Percentiles rank a stretch among this genome's conserved stretches.
These are phyloP conservation scores for Hypholoma fasciculare DNA, from an alignment of 768 basidiomycete species.

Conservation along the genomic window DNA sequence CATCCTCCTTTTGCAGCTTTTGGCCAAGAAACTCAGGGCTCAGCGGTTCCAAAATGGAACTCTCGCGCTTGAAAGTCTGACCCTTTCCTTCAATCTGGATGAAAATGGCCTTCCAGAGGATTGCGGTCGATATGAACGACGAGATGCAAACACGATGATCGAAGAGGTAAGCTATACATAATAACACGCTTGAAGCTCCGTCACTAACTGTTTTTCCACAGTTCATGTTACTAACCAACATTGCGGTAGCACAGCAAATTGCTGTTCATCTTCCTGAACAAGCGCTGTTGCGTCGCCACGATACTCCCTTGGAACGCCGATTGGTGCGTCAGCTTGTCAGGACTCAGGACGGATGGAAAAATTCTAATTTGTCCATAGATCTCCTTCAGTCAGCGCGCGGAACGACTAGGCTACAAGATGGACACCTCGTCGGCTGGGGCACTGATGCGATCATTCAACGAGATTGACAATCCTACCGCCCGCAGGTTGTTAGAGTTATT, in stretches of 20 bases:
- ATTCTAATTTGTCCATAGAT: slow-evolving; percentile 30
- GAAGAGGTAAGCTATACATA: slow-evolving; percentile 68
- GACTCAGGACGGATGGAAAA: too few relatives aligned
- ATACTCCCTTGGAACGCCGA: slow-evolving; percentile 88
- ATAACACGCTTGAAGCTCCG: not conserved
- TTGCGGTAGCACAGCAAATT: slow-evolving; percentile 87
- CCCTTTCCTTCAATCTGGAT: slow-evolving; percentile 78
- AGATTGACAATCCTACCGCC: slow-evolving; percentile 70
- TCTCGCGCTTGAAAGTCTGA: slow-evolving; percentile 66
- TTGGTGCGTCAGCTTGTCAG: slow-evolving; percentile 29
- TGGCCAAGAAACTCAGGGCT: slow-evolving; percentile 72
- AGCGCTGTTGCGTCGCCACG: slow-evolving; percentile 93
- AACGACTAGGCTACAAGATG: slow-evolving; percentile 79
- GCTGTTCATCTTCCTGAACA: slow-evolving; percentile 96
- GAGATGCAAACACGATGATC: slow-evolving; percentile 77
- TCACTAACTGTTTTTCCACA: slow-evolving; percentile 26
- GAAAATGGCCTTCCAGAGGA: slow-evolving; percentile 79
- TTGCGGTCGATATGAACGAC: slow-evolving; percentile 62
- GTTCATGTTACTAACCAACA: slow-evolving; percentile 96
- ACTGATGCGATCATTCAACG: slow-evolving; percentile 83
- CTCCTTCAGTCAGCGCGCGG: slow-evolving; percentile 76
- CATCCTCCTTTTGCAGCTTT: slow-evolving; percentile 61
- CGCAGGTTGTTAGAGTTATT: slow-evolving; percentile 81
- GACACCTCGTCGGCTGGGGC: slow-evolving; percentile 78
- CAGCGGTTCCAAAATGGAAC: slow-evolving; percentile 82